Base-by-base conservation (phyloP, 495 filamentous ascomycete species). In the Xylaria longipes region DNA sequence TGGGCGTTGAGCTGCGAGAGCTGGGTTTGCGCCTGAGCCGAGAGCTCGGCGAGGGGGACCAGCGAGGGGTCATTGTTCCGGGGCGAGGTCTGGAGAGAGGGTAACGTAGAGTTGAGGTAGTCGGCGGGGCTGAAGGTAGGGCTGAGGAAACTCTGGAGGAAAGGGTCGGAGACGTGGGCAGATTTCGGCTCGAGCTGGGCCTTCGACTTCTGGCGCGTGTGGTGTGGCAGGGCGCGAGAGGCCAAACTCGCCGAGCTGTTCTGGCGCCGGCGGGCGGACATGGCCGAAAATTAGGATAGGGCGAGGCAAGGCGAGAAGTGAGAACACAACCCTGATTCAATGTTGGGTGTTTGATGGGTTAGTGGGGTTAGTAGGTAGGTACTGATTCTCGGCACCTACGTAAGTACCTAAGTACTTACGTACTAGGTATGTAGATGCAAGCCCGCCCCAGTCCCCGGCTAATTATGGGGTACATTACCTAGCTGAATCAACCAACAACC, bases 1-100 rank as follows among this genome's bases (percentile, higher is more conserved):
- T 97, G 94, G 14, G 95, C 92, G 74, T 91, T 94, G 73, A 98
- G 89, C 71, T 95, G 91, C 3, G 95, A 92, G 66, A 98, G 88
- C 39, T 94, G 85, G 2, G 91, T 89, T 77, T 98, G 94, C 50
- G 95, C 91, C 76, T 94, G 93, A 2, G 91, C 83, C 15, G 93
- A 93, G 58, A 97, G 84, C 67, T 95, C 91, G 48, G 92, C 85
- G 58, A 98, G 85, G 8, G 93, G 84, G 20, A 93, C 87, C 25
- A 89, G 83, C 31, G 79, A 80, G 25, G 83, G 80, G 25, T 83
- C 80, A 43, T 63, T 75, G 57, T 74, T 48, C 14, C 65, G 68
- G 46, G 68, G 20, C 33, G 75, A 64, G 12, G 73, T 86, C 33
- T 90, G 86, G 4, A 93, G 85, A 8, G 89, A 76, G 7, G 94